Conservation (phyloP, 805 yeast species). For the Cyberlindnera xishuangbannaensis region DNA sequence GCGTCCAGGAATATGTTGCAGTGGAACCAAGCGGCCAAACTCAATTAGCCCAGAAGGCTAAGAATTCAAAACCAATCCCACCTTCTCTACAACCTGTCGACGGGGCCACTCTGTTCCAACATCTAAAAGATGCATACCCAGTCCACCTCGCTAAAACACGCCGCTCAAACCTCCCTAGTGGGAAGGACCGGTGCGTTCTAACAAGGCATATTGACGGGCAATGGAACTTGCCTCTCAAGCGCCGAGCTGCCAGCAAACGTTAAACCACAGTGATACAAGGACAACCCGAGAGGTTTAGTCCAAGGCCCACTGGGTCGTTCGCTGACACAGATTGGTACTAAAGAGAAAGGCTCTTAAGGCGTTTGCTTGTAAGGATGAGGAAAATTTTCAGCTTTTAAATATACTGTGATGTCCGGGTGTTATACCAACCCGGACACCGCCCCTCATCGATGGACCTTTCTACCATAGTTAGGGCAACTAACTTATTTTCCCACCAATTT, state of each 20-base stretch:
- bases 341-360: no score
- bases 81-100: slow-evolving; percentile 90
- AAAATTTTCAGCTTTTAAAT: slow-evolving; percentile 10
- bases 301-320: slow-evolving; percentile 34
- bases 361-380: no score
- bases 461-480: background rate
- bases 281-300: slow-evolving; percentile 21
- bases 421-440: no score
- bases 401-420: no score
- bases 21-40: slow-evolving; percentile 37
- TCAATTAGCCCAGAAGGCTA: slow-evolving; percentile 18
- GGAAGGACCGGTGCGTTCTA: no score
- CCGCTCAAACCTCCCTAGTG: no score
- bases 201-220: slow-evolving; percentile 23
- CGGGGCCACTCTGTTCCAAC: slow-evolving; percentile 88
- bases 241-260: slow-evolving; percentile 51
- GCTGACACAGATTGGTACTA: slow-evolving; percentile 48
- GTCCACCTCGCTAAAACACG: no score
- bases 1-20: slow-evolving; percentile 99
- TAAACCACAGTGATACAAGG: slow-evolving; percentile 20
- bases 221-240: slow-evolving; percentile 37
- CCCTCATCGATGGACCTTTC: no score
- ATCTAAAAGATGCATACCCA: slow-evolving; percentile 28
- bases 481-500: no score
- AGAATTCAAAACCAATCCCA: slow-evolving; percentile 59